Evolutionary conservation across 768 basidiomycete species (phyloP), one percentile per base, ranked within the genome.

Genomic region (Mycena galopus): DNA sequence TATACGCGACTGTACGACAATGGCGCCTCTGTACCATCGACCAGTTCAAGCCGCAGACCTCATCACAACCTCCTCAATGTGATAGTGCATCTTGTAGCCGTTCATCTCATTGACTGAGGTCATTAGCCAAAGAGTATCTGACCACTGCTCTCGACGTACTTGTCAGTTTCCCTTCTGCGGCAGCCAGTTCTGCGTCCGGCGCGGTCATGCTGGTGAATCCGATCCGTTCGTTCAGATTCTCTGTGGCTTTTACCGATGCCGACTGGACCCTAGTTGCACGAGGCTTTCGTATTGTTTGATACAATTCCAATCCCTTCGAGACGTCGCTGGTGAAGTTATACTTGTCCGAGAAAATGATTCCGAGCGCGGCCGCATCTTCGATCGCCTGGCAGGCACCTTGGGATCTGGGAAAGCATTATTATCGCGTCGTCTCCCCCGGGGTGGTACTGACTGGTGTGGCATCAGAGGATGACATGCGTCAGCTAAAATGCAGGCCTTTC

Each of bases 281-380:
- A 23, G 80, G 77, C 59, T 82, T 81, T 16, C 81, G 73, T 27
- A 81, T 77, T 6, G 63, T 75, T 53, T 82, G 69, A 59, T 82
- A 82, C 47, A 81, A 55, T 25, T 69, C 76, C 21, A 82, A 66
- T 21, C 81, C 80, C 27, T 70, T 74, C 19, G 57, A 44, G 21
- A 81, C 66, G 61, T 82, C 74, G 21, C 73, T 50, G 33, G 78
- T 78, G 68, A 78, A 79, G 30, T 66, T 59, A 65, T 79, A 78
- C 55, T 79, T 78, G 27, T 72, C 65, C 14, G 80, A 81, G 64
- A 82, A 80, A 50, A 82, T 78, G 59, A 82, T 76, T 6, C 79
- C 79, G 9, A 82, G 78, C 5, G 80, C 79, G 2, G 78, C 81
- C n/a, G 81, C 81, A 59, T 81, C 81, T 67, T 82, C 81, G 62